These are phyloP conservation scores for Brassica napus DNA, from an alignment of 345 rosid species.

Conservation along the genomic window DNA sequence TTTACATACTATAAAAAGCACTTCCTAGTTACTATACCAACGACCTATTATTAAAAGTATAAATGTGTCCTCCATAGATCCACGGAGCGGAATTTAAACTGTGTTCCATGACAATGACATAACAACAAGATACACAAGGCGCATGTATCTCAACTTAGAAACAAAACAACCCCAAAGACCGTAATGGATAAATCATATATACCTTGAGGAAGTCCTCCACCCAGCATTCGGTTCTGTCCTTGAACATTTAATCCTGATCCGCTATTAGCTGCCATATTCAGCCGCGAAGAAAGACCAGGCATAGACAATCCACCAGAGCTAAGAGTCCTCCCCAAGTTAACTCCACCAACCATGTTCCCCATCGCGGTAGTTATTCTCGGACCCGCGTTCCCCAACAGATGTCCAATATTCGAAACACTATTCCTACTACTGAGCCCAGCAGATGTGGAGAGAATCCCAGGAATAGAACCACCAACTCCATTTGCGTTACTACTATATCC, in stretches of 20 bases:
- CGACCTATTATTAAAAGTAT: background rate
- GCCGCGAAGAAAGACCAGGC: slow-evolving; percentile 83
- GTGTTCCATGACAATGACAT: background rate
- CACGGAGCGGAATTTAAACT: background rate
- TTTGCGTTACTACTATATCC: slow-evolving; percentile 80
- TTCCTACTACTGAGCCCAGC: slow-evolving; percentile 77
- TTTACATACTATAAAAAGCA: background rate
- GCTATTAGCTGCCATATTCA: slow-evolving; percentile 67
- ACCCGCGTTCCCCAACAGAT: slow-evolving; percentile 82
- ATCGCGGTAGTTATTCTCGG: slow-evolving; percentile 81
- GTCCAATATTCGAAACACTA: slow-evolving; percentile 90
- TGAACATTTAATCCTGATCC: slow-evolving; percentile 89
- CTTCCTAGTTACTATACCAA: slow-evolving; percentile 21
- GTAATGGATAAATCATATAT: slow-evolving; percentile 12
- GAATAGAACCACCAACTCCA: slow-evolving; percentile 92
- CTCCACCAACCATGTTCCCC: slow-evolving; percentile 94
- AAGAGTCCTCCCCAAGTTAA: slow-evolving; percentile 81
- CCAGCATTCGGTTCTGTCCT: slow-evolving; percentile 86
- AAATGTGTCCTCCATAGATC: slow-evolving; percentile 15
- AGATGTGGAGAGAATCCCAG: slow-evolving; percentile 93
- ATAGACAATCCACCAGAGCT: slow-evolving; percentile 86
- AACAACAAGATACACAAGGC: slow-evolving; percentile 6
- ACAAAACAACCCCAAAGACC: background rate
- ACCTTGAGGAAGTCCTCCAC: slow-evolving; percentile 95
- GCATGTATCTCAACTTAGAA: background rate